Evolutionary conservation across 805 yeast genomes (phyloP).

Genomic region (Lipomyces yamanashiensis): DNA sequence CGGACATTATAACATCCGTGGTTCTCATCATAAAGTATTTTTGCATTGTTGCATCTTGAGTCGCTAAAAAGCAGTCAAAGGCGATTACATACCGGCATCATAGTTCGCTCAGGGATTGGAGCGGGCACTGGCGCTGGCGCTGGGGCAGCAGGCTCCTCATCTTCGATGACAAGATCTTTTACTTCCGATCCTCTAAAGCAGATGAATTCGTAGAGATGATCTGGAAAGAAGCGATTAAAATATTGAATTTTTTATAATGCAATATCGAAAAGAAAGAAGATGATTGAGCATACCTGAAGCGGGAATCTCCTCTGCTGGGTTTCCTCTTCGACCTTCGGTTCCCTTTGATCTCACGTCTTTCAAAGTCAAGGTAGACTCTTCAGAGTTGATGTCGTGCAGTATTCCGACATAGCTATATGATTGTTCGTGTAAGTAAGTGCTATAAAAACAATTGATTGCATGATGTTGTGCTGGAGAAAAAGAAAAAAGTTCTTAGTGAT

Average conservation of each 20-base stretch:
- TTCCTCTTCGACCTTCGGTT: conserved; percentile 84
- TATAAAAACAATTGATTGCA: too few species aligned
- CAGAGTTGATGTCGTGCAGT: conserved; percentile 86
- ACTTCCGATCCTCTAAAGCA: conserved; percentile 92
- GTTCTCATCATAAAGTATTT: conserved; percentile 42
- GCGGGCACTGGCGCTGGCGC: conserved; percentile 59
- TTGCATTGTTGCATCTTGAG: background rate
- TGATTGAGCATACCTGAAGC: conserved; percentile 52
- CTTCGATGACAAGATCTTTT: conserved; percentile 83
- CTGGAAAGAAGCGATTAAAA: conserved; percentile 33
- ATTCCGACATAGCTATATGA: conserved; percentile 78
- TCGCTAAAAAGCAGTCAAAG: background rate
- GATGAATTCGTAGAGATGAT: conserved; percentile 71
- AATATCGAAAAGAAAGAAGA: background rate
- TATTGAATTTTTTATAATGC: background rate
- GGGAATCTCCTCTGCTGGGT: conserved; percentile 70
- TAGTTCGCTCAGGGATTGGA: conserved; percentile 53
- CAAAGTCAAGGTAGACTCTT: conserved; percentile 85
- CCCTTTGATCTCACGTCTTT: conserved; percentile 82
- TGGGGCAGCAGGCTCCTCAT: conserved; percentile 58
- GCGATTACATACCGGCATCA: conserved; percentile 42
- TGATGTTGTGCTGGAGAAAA: too few species aligned
- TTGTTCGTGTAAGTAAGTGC: background rate
- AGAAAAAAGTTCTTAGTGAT: too few species aligned
- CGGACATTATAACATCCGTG: conserved; percentile 43